Evolutionary conservation across 1,139 yeast genomes (phyloP).

Genomic region (Candida albicans): DNA sequence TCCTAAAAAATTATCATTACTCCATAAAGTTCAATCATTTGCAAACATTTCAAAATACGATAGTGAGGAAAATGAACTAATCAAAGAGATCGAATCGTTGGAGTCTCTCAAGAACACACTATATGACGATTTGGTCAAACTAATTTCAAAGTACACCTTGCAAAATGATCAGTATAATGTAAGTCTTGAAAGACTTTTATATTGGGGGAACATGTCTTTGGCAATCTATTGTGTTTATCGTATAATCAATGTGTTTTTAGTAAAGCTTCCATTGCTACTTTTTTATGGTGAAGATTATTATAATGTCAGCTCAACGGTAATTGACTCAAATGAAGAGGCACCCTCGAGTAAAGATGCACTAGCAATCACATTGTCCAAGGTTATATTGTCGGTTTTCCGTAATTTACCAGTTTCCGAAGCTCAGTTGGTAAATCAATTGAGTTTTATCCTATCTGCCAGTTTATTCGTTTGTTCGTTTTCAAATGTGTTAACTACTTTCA

Average conservation of each 20-base stretch:
- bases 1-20: slow-evolving; percentile 16
- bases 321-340: slow-evolving; percentile 12
- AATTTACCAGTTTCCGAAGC: slow-evolving; percentile 41
- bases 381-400: slow-evolving; percentile 31
- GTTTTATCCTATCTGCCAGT: slow-evolving; percentile 63
- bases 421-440: slow-evolving; percentile 61
- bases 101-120: slow-evolving; percentile 25
- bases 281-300: slow-evolving; percentile 5
- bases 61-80: slow-evolving; percentile 34
- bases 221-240: slow-evolving; percentile 68
- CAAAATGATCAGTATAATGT: slow-evolving; percentile 9
- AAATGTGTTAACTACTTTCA: slow-evolving; percentile 57
- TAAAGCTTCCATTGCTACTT: slow-evolving; percentile 37
- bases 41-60: slow-evolving; percentile 30
- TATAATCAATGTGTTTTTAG: slow-evolving; percentile 45
- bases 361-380: slow-evolving; percentile 63
- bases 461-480: slow-evolving; percentile 68
- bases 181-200: slow-evolving; percentile 12
- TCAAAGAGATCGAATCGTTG: slow-evolving; percentile 38
- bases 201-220: slow-evolving; percentile 31
- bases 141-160: slow-evolving; percentile 18
- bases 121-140: slow-evolving; percentile 30
- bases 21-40: slow-evolving; percentile 46
- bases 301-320: slow-evolving; percentile 4
- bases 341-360: slow-evolving; percentile 50